Percentiles rank a stretch among this genome's conserved stretches.
phyloP scores from a whole-genome alignment of 495 filamentous ascomycete species.

The Achaetomiella virescens region DNA sequence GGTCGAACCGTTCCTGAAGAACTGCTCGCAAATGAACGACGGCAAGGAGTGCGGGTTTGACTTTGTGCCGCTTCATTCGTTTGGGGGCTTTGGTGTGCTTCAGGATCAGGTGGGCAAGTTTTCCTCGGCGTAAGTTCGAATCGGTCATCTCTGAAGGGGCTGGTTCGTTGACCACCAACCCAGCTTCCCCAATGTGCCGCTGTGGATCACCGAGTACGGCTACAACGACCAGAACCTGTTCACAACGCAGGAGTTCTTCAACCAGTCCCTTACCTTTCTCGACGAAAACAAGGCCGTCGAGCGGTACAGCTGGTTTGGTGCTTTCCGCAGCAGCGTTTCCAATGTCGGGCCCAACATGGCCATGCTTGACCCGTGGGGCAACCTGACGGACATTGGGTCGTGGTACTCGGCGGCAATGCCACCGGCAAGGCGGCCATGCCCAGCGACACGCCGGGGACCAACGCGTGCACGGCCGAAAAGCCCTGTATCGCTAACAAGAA shows the following conservation, averaged over 20 bases:
- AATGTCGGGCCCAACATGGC: conserved; percentile 55
- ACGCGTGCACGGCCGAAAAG: conserved; percentile 9
- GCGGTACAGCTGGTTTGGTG: conserved; percentile 59
- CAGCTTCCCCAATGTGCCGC: conserved; percentile 40
- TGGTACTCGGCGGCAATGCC: conserved; percentile 54
- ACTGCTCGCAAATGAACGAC: conserved; percentile 25
- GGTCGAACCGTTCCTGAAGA: conserved; percentile 50
- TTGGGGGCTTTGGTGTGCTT: conserved; percentile 52
- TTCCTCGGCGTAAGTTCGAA: conserved; percentile 21
- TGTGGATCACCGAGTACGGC: conserved; percentile 59
- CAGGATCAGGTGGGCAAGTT: conserved; percentile 36
- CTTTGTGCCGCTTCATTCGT: conserved; percentile 63
- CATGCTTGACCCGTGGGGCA: conserved; percentile 47
- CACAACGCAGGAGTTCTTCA: conserved; percentile 51
- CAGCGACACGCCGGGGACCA: not conserved
- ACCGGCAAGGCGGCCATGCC: conserved; percentile 30
- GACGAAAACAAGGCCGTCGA: conserved; percentile 44
- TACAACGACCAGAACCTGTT: conserved; percentile 34
- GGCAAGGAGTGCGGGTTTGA: conserved; percentile 45
- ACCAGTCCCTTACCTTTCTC: conserved; percentile 45
- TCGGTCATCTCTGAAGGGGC: not conserved
- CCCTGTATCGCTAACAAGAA: conserved; percentile 14
- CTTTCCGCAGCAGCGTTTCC: conserved; percentile 49
- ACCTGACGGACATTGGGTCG: conserved; percentile 53
- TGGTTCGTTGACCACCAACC: not conserved